phyloP scores from a whole-genome alignment of 2,329 filamentous ascomycete species.

The Botrytis hyacinthi region DNA sequence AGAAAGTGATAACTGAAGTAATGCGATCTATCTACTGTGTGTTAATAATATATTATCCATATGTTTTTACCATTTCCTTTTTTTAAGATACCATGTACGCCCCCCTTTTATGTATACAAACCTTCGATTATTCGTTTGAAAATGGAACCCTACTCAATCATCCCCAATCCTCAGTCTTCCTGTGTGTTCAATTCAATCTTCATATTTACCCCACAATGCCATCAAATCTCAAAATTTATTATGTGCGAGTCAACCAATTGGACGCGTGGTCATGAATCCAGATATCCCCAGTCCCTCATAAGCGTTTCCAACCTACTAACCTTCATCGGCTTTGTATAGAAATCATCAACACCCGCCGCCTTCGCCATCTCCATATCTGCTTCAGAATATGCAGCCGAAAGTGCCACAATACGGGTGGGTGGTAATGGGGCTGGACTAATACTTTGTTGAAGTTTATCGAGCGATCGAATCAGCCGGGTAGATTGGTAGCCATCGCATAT shows the following conservation, averaged over 20 bases:
- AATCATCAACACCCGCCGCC: slow-evolving; percentile 52
- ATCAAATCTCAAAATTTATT: background rate
- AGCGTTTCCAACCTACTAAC: slow-evolving; percentile 7
- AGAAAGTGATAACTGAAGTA: background rate
- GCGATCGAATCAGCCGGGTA: slow-evolving; percentile 48
- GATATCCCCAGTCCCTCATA: slow-evolving; percentile 15
- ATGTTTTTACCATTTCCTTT: no score
- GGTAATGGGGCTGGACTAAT: slow-evolving; percentile 27
- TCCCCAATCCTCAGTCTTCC: background rate
- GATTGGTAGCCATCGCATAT: slow-evolving; percentile 51
- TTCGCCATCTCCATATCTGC: slow-evolving; percentile 50
- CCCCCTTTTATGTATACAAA: background rate
- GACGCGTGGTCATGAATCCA: background rate
- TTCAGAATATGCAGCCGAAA: slow-evolving; percentile 51
- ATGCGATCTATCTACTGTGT: background rate
- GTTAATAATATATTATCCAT: background rate
- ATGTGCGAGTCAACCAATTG: background rate
- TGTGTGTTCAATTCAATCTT: background rate
- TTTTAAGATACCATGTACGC: background rate
- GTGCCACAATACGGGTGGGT: slow-evolving; percentile 45
- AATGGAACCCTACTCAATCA: background rate
- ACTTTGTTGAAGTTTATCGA: slow-evolving; percentile 42
- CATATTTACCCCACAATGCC: no score
- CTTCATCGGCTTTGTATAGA: slow-evolving; percentile 51
- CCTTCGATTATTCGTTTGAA: no score